Percentiles rank a stretch among this genome's conserved stretches.
Conservation (phyloP, 2,329 filamentous ascomycete genomes). For the Fusarium abutilonis region DNA sequence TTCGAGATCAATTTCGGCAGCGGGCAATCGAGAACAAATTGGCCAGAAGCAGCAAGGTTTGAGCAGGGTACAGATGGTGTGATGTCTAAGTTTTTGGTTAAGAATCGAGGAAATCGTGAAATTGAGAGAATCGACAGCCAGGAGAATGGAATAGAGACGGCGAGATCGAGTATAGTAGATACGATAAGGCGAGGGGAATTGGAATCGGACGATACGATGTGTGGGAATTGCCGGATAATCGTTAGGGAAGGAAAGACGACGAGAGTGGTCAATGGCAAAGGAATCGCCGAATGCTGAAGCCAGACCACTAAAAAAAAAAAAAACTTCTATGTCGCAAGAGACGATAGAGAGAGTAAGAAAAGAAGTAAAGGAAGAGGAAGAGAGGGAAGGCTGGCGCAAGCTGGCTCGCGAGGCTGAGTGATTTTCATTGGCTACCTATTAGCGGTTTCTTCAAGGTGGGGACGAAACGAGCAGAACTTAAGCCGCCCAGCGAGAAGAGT, state of each 20-base stretch:
- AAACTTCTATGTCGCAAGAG: constrained; percentile 14
- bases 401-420: constrained; percentile 4
- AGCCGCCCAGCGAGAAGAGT: no score
- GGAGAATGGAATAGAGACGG: constrained; percentile 23
- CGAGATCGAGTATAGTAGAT: constrained; percentile 10
- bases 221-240: constrained; percentile 5
- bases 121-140: constrained; percentile 21
- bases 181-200: constrained; percentile 24
- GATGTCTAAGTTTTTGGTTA: constrained; percentile 19
- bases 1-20: constrained; percentile 20
- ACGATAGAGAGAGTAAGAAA: constrained; percentile 17
- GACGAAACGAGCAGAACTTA: constrained; percentile 22
- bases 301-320: constrained; percentile 17
- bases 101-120: constrained; percentile 8
- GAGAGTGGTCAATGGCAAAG: constrained; percentile 19
- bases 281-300: constrained; percentile 16
- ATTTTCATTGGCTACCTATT: constrained; percentile 42
- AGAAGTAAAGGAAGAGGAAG: constrained; percentile 27
- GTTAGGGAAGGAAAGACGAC: constrained; percentile 20
- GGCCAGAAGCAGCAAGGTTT: not conserved
- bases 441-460: constrained; percentile 26
- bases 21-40: constrained; percentile 14
- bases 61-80: constrained; percentile 1
- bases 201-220: constrained; percentile 31
- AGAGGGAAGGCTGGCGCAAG: constrained; percentile 44